Percentiles rank a stretch among this genome's conserved stretches.
These are phyloP conservation scores for Tulasnella sp. DNA, from an alignment of 768 basidiomycete genomes.

Conservation along the genomic window DNA sequence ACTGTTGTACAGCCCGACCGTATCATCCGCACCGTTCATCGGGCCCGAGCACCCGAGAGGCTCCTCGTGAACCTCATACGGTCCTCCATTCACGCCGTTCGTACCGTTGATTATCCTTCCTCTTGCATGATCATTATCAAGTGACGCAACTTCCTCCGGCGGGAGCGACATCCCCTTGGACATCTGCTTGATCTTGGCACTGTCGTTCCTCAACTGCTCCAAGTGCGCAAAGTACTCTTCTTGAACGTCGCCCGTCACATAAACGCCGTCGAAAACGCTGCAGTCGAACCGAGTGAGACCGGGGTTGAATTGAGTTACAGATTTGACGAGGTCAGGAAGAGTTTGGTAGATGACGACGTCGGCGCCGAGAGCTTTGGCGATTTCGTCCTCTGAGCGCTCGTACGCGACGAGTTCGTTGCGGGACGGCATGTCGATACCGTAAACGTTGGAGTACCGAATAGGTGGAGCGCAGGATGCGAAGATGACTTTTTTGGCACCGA, in stretches of 20 bases:
- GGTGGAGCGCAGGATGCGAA: slow-evolving; percentile 96
- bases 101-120: slow-evolving; percentile 5
- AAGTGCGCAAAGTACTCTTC: slow-evolving; percentile 69
- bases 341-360: slow-evolving; percentile 96
- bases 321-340: slow-evolving; percentile 74
- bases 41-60: slow-evolving; percentile 35
- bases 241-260: slow-evolving; percentile 89
- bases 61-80: slow-evolving; percentile 13
- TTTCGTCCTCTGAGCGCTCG: slow-evolving; percentile 57
- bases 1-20: slow-evolving; percentile 66
- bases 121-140: background rate
- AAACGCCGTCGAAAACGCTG: slow-evolving; percentile 96
- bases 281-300: slow-evolving; percentile 78
- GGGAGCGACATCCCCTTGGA: slow-evolving; percentile 32
- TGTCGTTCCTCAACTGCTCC: slow-evolving; percentile 74
- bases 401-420: slow-evolving; percentile 88
- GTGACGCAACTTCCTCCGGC: slow-evolving; percentile 22
- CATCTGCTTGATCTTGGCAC: slow-evolving; percentile 55
- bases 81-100: slow-evolving; percentile 15
- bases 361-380: slow-evolving; percentile 79
- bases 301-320: slow-evolving; percentile 79
- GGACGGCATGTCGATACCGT: slow-evolving; percentile 99
- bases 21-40: slow-evolving; percentile 61
- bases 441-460: slow-evolving; percentile 89
- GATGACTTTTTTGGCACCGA: slow-evolving; percentile 92